phyloP scores from a whole-genome alignment of 1,284 basidiomycete genomes.

The Agaricales sp. region DNA sequence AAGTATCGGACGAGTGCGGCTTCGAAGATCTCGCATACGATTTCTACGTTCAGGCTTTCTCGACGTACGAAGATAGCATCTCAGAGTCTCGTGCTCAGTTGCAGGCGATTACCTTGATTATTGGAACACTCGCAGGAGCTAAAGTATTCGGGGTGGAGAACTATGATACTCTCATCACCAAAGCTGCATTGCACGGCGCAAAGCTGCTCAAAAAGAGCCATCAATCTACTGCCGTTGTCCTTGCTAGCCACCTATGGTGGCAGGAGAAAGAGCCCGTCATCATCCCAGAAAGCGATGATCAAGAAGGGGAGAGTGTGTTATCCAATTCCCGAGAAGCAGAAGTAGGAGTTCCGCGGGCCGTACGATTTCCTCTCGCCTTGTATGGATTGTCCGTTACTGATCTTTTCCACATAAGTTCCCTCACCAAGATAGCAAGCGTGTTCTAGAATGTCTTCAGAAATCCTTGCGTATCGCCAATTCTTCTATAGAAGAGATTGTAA shows the following conservation, averaged over 20 bases:
- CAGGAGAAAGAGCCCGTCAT: conserved; percentile 49
- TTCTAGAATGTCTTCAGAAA: conserved; percentile 91
- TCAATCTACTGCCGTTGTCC: conserved; percentile 87
- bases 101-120: conserved; percentile 88
- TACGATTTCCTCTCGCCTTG: too few relatives aligned
- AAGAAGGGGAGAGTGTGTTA: not conserved
- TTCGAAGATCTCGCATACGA: conserved; percentile 94
- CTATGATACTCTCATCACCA: conserved; percentile 92
- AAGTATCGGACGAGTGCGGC: conserved; percentile 85
- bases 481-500: conserved; percentile 90
- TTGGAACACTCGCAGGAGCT: conserved; percentile 76
- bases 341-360: too few relatives aligned
- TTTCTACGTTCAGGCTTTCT: conserved; percentile 92
- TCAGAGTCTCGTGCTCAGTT: conserved; percentile 88
- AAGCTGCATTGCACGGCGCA: conserved; percentile 89
- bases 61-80: conserved; percentile 92
- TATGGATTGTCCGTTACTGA: too few relatives aligned
- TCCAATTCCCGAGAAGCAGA: conserved; percentile 20
- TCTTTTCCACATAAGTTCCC: conserved; percentile 46
- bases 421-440: conserved; percentile 89
- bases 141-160: conserved; percentile 85
- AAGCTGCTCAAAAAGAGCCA: conserved; percentile 94
- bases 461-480: conserved; percentile 88
- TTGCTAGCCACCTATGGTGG: conserved; percentile 96
- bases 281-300: conserved; percentile 25